phyloP scores from a whole-genome alignment of 768 basidiomycete genomes.

The Serendipita vermifera region DNA sequence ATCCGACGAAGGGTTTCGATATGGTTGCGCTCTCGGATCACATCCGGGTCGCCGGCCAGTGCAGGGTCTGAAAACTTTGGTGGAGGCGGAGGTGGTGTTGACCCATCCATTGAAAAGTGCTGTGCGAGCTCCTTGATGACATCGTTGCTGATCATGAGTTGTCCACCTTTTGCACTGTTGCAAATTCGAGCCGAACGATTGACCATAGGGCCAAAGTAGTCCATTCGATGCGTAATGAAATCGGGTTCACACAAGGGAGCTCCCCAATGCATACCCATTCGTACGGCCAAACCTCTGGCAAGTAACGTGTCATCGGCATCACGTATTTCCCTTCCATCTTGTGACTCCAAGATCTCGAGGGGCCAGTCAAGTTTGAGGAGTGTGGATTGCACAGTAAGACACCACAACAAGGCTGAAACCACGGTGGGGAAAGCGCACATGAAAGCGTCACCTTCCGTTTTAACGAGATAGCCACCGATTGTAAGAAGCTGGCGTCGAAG shows the following conservation, averaged over 20 bases:
- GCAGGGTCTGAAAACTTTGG: constrained; percentile 2
- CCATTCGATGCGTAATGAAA: constrained; percentile 87
- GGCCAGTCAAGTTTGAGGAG: constrained; percentile 82
- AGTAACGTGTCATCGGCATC: constrained; percentile 56
- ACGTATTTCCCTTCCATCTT: constrained; percentile 71
- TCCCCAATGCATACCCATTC: constrained; percentile 97
- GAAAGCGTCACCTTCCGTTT: constrained; percentile 98
- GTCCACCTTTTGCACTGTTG: constrained; percentile 75
- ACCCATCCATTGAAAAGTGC: constrained; percentile 26
- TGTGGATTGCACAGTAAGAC: constrained; percentile 70
- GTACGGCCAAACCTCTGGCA: constrained; percentile 78
- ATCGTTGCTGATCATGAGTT: constrained; percentile 84
- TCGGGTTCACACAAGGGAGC: constrained; percentile 81
- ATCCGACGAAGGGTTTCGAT: constrained; percentile 65
- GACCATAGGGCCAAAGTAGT: constrained; percentile 94
- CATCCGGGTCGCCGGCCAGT: constrained; percentile 14
- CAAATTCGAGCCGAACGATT: constrained; percentile 83
- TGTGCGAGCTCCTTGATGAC: constrained; percentile 71
- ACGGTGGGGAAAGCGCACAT: constrained; percentile 95
- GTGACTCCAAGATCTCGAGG: constrained; percentile 79
- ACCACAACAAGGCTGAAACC: constrained; percentile 80
- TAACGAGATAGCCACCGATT: constrained; percentile 96
- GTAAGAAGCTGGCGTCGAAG: constrained; percentile 73
- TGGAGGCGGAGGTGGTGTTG: background rate
- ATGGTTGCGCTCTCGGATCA: constrained; percentile 23